These are phyloP conservation scores for Phytomonas francai DNA, from an alignment of 208 protist species.

Conservation along the genomic window DNA sequence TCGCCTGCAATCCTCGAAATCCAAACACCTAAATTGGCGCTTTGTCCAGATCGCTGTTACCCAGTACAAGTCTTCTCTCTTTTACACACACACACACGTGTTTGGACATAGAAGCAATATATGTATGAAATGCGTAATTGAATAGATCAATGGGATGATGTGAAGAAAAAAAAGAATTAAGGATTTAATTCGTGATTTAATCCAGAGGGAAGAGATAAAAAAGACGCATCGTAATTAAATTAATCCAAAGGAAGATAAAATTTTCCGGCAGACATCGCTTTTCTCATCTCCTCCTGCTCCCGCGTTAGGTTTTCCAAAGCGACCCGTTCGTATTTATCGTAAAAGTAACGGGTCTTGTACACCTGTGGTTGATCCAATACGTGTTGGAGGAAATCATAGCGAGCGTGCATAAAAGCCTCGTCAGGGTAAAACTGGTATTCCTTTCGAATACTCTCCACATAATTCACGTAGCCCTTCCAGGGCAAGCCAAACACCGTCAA, in stretches of 20 bases:
- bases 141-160: too few relatives aligned
- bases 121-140: too few relatives aligned
- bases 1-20: too few relatives aligned
- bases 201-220: not conserved
- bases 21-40: too few relatives aligned
- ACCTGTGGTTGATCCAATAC: conserved; percentile 41
- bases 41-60: too few relatives aligned
- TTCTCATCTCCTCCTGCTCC: conserved; percentile 30
- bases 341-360: conserved; percentile 78
- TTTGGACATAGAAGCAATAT: too few relatives aligned
- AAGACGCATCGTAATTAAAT: not conserved
- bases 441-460: conserved; percentile 33
- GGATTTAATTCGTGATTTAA: too few relatives aligned
- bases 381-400: conserved; percentile 27
- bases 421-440: conserved; percentile 54
- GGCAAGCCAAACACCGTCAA: conserved; percentile 52
- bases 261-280: conserved; percentile 8
- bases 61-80: too few relatives aligned
- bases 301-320: conserved; percentile 33
- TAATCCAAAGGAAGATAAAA: not conserved
- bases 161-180: too few relatives aligned
- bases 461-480: conserved; percentile 18
- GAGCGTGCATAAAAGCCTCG: conserved; percentile 38
- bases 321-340: conserved; percentile 31
- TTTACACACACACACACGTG: too few relatives aligned